Evolutionary conservation across 2,329 filamentous ascomycete genomes (phyloP).

Genomic region (Cercospora brassicicola): DNA sequence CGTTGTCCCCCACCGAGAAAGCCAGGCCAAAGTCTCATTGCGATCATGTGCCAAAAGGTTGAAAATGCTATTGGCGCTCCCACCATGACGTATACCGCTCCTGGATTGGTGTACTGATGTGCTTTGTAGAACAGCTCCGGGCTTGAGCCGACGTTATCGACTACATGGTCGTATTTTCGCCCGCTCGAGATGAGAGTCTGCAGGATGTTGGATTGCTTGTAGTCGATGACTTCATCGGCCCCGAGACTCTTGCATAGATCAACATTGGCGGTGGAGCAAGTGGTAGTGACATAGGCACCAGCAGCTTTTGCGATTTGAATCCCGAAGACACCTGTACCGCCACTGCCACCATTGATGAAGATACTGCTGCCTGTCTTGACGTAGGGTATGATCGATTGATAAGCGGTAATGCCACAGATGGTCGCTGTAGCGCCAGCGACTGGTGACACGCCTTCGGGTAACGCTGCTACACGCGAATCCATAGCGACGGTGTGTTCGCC

Average conservation of each 20-base stretch:
- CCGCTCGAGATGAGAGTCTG: conserved; percentile 51
- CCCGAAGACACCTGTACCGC: conserved; percentile 60
- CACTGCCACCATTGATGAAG: conserved; percentile 66
- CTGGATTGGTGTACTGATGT: conserved; percentile 52
- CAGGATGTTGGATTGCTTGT: conserved; percentile 53
- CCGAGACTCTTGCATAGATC: conserved; percentile 60
- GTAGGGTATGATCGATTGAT: conserved; percentile 41
- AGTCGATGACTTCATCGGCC: conserved; percentile 64
- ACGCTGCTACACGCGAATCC: conserved; percentile 40
- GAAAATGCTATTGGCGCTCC: conserved; percentile 22
- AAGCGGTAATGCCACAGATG: conserved; percentile 43
- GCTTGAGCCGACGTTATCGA: conserved; percentile 61
- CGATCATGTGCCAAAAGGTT: conserved; percentile 24
- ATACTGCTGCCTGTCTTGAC: conserved; percentile 51
- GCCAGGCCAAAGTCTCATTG: conserved; percentile 45
- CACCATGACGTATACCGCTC: conserved; percentile 49
- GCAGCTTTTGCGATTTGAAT: conserved; percentile 65
- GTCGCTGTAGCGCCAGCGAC: conserved; percentile 40
- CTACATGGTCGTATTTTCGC: conserved; percentile 49
- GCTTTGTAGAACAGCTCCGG: conserved; percentile 54
- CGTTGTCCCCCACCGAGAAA: conserved; percentile 55
- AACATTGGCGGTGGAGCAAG: conserved; percentile 60
- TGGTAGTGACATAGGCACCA: conserved; percentile 60
- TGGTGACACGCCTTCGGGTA: conserved; percentile 48
- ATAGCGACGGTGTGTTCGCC: conserved; percentile 42